Percentiles rank a stretch among this genome's conserved stretches.
Conservation (phyloP, 2,329 filamentous ascomycete species). For the Didymella sp. region DNA sequence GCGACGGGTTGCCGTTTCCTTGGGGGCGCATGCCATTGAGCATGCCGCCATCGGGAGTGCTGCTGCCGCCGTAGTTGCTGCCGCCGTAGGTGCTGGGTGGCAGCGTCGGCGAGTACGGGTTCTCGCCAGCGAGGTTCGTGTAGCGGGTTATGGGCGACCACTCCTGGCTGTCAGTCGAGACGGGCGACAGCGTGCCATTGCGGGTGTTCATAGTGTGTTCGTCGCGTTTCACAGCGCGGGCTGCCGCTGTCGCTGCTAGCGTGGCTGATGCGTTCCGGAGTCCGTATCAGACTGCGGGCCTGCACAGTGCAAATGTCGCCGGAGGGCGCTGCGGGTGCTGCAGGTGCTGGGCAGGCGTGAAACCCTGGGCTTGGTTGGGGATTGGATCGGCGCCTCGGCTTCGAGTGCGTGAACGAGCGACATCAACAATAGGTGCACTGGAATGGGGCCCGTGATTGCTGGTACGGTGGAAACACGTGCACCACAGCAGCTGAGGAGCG, state of each 20-base stretch:
- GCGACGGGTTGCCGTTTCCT: constrained; percentile 69
- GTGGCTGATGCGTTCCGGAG: constrained; percentile 1
- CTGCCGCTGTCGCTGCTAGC: constrained; percentile 31
- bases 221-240: constrained; percentile 32
- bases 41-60: constrained; percentile 50
- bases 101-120: constrained; percentile 48
- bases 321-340: constrained; percentile 2
- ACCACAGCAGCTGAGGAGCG: neutral
- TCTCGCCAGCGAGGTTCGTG: constrained; percentile 47
- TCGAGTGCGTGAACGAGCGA: constrained; percentile 1
- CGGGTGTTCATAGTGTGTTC: constrained; percentile 45
- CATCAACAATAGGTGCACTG: constrained; percentile 1
- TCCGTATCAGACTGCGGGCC: neutral
- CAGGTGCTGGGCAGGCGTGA: constrained; percentile 11
- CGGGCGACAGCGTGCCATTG: constrained; percentile 50
- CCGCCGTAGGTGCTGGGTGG: constrained; percentile 45
- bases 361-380: neutral
- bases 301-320: constrained; percentile 8
- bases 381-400: constrained; percentile 4
- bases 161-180: constrained; percentile 51
- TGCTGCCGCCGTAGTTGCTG: constrained; percentile 46
- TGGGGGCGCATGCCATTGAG: constrained; percentile 62
- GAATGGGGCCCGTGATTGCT: neutral
- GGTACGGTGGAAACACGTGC: neutral
- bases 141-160: constrained; percentile 52